Base-by-base conservation (phyloP, 768 basidiomycete genomes). In the Tylopilus rubrobrunneus region DNA sequence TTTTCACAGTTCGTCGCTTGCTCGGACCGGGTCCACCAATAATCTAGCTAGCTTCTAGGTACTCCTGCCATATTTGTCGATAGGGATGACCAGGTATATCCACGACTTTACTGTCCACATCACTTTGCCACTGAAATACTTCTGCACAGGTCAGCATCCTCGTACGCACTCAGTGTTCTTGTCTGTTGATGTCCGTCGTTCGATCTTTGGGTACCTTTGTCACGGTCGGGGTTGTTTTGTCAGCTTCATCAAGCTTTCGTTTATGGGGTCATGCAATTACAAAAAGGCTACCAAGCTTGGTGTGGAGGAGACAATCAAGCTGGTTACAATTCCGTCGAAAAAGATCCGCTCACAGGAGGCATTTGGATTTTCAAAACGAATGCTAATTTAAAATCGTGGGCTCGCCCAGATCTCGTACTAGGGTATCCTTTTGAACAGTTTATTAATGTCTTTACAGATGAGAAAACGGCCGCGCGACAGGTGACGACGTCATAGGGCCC, bases 171-270 rank as follows among this genome's bases (percentile, higher is more conserved):
- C 48, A 45, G 52, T 39, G 27, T 53, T 40, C 44, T 53, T 29
- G 11, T 25, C 39, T 27, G 28, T 39, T 52, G 11, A 53, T 46
- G 40, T 47, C 44, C 83, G 87, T 27, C 83, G 87, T 19, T 92
- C 91, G 3, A 70, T 89, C 21, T 88, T 92, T 66, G 92, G 89
- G 3, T 89, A 83, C 61, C 92, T 92, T 63, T 84, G 81, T 59
- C 85, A n/a, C n/a, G n/a, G n/a, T n/a, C n/a, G 90, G 45, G 78
- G 91, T 39, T 90, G 87, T 64, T 85, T 79, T 56, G 77, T 89
- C 46, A 85, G 79, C 60, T 92, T 86, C 68, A 64, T 80, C 60
- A 92, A 92, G 64, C 73, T 93, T 4, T 88, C 90, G 0, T 91
- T 86, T 59, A 78, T 45, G 89, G 86, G 11, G 75, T 87, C n/a